Conservation (phyloP, 805 yeast species). For the Naumovozyma dairenensis region DNA sequence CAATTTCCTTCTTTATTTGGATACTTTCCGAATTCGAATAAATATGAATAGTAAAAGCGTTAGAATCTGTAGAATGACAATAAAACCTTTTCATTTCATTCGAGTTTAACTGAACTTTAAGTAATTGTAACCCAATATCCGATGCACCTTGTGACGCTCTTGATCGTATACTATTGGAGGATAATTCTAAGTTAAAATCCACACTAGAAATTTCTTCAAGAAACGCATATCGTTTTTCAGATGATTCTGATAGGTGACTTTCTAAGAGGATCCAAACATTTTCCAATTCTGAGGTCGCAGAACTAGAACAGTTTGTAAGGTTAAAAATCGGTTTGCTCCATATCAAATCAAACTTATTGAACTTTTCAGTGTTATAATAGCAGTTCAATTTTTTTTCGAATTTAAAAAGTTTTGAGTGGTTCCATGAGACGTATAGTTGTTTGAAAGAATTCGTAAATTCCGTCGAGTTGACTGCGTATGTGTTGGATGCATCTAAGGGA, state of each 20-base stretch:
- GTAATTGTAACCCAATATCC: conserved; percentile 33
- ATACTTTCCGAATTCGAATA: conserved; percentile 9
- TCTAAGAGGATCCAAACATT: conserved; percentile 43
- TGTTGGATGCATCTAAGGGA: conserved; percentile 27
- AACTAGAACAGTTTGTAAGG: conserved; percentile 29
- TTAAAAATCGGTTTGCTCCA: conserved; percentile 37
- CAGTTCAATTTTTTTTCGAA: conserved; percentile 20
- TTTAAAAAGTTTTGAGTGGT: conserved; percentile 28
- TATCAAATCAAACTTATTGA: conserved; percentile 11
- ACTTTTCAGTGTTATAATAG: conserved; percentile 19
- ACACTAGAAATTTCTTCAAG: too few relatives aligned
- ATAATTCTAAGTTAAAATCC: too few relatives aligned
- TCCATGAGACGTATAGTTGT: conserved; percentile 61
- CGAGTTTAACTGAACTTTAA: conserved; percentile 16
- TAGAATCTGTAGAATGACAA: conserved; percentile 19
- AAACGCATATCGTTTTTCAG: too few relatives aligned
- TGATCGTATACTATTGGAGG: too few relatives aligned
- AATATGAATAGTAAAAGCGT: conserved; percentile 17
- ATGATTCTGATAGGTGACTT: conserved; percentile 33
- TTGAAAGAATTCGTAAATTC: conserved; percentile 34
- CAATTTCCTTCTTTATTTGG: conserved; percentile 3
- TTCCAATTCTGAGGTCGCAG: conserved; percentile 14
- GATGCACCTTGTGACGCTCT: conserved; percentile 18
- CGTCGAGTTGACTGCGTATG: conserved; percentile 5
- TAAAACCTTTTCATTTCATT: conserved; percentile 5